phyloP scores from a whole-genome alignment of 495 filamentous ascomycete species.

The Neurospora sp. region DNA sequence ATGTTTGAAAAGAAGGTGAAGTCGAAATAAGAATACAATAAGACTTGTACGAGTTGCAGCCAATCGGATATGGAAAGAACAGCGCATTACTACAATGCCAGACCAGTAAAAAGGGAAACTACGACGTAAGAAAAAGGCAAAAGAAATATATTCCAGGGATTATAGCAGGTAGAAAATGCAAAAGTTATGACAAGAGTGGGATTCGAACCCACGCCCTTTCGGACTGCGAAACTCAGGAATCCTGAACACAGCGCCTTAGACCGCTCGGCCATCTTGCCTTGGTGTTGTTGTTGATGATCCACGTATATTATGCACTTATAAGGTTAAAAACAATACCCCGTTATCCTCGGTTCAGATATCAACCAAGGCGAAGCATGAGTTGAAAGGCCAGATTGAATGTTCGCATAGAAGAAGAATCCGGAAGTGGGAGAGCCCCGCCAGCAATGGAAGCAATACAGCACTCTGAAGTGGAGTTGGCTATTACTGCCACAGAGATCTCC shows the following conservation, averaged over 20 bases:
- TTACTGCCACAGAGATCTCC: too few species aligned
- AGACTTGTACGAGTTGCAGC: not conserved
- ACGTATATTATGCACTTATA: too few species aligned
- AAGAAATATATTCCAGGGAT: not conserved
- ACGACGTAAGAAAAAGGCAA: not conserved
- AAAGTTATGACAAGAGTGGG: slow-evolving; percentile 6
- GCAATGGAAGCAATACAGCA: too few species aligned
- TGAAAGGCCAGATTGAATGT: too few species aligned
- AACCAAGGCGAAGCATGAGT: too few species aligned
- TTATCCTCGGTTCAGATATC: not conserved
- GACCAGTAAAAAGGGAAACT: not conserved
- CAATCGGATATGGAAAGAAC: not conserved
- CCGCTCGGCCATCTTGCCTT: slow-evolving; percentile 15
- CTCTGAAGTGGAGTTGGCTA: too few species aligned
- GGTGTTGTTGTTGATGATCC: not conserved
- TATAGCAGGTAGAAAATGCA: not conserved
- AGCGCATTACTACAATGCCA: not conserved
- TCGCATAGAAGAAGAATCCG: too few species aligned
- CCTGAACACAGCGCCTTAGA: slow-evolving; percentile 14
- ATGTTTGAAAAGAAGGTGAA: not conserved
- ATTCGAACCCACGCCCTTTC: slow-evolving; percentile 11
- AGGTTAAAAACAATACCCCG: too few species aligned
- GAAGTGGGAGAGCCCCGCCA: too few species aligned
- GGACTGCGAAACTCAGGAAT: not conserved
- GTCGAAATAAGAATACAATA: not conserved